Evolutionary conservation across 371 early-diverging fungal genomes (phyloP), one percentile per base, ranked within the genome.

Genomic region (Encephalitozoon hellem): DNA sequence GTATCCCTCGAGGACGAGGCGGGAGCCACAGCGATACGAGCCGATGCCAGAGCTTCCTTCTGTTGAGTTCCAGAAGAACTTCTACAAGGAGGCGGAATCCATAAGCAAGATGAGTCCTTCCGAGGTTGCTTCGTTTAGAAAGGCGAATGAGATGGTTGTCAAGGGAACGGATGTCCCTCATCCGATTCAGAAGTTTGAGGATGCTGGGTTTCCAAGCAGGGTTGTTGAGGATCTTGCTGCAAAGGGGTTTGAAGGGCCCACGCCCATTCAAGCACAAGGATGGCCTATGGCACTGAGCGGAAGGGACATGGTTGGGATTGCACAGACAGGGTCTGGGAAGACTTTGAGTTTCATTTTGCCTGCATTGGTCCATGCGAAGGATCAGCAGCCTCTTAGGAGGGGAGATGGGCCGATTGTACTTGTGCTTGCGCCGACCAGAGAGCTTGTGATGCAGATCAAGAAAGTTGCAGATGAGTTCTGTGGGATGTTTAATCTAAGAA

Each of bases 231-330:
- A 92, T 81, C 88, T 98, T 49, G 69, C 1, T 11, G 87, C 88
- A 52, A 88, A 90, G 64, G 93, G 94, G 0, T 97, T 93, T 86
- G 85, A 87, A 25, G 84, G 86, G 4, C 99, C 99, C 32, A 97
- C 97, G 0, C 87, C 94, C 41, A 97, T 99, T 80, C 99, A 97
- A 87, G 90, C 93, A 26, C 96, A 96, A 84, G 97, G 96, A 64
- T 95, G 95, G 95, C 95, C 97, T 9, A 94, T 95, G 95, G 96
- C 96, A 11, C 88, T 98, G 41, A 89, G 90, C 51, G 97, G 97
- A 70, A 88, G 95, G 72, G 94, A 97, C 85, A 91, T 98, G 84
- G 95, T 97, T 34, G 99, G 95, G 85, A 90, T 96, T 76, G 97
- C 97, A 15, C 90, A 93, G 80, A 97, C 99, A 23, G 99, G 97